These are phyloP conservation scores for Magnolia sinica DNA, from an alignment of 164 flowering plant species.

Conservation along the genomic window DNA sequence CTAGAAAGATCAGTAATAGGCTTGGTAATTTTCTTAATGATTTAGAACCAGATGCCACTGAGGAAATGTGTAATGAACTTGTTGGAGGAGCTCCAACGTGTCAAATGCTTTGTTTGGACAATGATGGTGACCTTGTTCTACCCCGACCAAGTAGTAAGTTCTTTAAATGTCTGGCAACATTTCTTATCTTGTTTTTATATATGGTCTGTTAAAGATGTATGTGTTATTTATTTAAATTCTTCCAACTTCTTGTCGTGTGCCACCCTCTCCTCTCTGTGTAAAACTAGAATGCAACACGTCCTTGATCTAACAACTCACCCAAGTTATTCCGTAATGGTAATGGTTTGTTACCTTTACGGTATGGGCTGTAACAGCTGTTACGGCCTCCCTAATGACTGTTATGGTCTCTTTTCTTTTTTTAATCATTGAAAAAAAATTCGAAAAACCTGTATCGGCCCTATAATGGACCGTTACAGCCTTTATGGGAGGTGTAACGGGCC, in stretches of 20 bases:
- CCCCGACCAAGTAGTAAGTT: slow-evolving; percentile 59
- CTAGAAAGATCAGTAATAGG: neutral
- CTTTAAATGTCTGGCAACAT: neutral
- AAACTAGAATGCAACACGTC: too few species aligned
- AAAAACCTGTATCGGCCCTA: too few species aligned
- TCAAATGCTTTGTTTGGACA: slow-evolving; percentile 39
- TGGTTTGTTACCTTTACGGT: too few species aligned
- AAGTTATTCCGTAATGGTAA: too few species aligned
- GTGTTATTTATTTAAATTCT: neutral
- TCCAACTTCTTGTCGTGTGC: neutral
- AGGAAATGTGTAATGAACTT: slow-evolving; percentile 11
- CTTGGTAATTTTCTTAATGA: slow-evolving; percentile 5
- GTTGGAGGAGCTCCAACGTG: slow-evolving; percentile 15
- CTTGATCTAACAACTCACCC: too few species aligned
- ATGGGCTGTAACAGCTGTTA: too few species aligned
- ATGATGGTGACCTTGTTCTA: slow-evolving; percentile 83
- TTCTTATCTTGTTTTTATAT: neutral
- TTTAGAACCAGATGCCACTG: slow-evolving; percentile 18
- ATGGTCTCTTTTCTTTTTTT: too few species aligned
- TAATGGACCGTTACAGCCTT: too few species aligned
- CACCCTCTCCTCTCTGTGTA: too few species aligned
- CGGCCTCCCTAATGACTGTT: too few species aligned
- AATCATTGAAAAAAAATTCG: too few species aligned
- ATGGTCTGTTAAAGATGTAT: neutral
- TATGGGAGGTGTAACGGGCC: too few species aligned